Evolutionary conservation across 345 rosid species (phyloP), one percentile per base, ranked within the genome.

Genomic region (Murraya koenigii): DNA sequence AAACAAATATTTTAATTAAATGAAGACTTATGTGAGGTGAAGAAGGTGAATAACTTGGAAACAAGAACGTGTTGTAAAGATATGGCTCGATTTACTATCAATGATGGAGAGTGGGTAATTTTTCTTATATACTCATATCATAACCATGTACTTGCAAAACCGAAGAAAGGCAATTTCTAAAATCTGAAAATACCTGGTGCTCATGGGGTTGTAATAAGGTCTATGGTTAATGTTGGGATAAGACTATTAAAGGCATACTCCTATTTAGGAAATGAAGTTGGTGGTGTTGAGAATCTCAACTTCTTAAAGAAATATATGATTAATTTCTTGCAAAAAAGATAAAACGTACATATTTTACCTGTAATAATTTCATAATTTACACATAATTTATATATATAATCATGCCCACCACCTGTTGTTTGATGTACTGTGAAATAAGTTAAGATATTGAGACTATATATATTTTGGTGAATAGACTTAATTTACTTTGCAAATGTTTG

Each of bases 21-120:
- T 36, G 56, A 74, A 49, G 39, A 52, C 30, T 56, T 49, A 1
- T 55, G 22, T 32, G 64, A 38, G 20, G 60, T 44, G 0, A 63
- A 36, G 30, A 81, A 78, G 0, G n/a, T n/a, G n/a, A n/a, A n/a
- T n/a, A n/a, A n/a, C n/a, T n/a, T n/a, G n/a, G n/a, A n/a, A n/a
- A n/a, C n/a, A n/a, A n/a, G n/a, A n/a, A n/a, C n/a, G n/a, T 41
- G 77, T 56, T 76, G 80, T 23, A 70, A 61, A 60, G 71, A 60
- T 28, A 13, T 32, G 25, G 17, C 75, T n/a, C 33, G 75, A 0
- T 75, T 80, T 38, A 66, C 49, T 7, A 41, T 75, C 41, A 33
- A 67, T 60, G 75, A 81, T 32, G 71, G 66, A 1, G 65, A 39
- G 13, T 72, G 75, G 59, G 72, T 25, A 14, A 60, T 81, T 33